Evolutionary conservation across 441 rosid species (phyloP), one percentile per base, ranked within the genome.

Genomic region (Erodium texanum): DNA sequence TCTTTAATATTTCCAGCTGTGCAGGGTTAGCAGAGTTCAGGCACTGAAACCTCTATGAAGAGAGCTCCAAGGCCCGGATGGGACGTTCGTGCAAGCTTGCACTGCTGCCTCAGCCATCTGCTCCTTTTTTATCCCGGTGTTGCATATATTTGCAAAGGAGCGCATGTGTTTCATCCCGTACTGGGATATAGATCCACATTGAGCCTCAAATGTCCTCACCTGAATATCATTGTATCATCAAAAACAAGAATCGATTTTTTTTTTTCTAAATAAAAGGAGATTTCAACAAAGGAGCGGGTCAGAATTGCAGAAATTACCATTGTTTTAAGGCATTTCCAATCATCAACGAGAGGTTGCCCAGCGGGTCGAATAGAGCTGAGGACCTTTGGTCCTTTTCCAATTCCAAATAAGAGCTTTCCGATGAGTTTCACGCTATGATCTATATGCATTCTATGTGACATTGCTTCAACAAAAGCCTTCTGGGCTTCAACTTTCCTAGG

Each of bases 111-210:
- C 98, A 0, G 73, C 80, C 97, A 94, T 87, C 70, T 86, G 89
- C 70, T 80, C 81, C 32, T 73, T 64, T 27, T 15, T 68, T 63
- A 88, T 78, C 75, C 97, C 89, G 20, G 87, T 85, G 68, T 89
- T 93, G 86, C 99, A 93, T 2, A 93, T 70, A 81, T 93, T 93
- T 62, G 92, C 99, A 24, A 93, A 24, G 36, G 93, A 86, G 12
- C 97, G 86, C 97, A 87, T 93, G 80, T 93, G 93, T 74, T 93
- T 89, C 89, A 94, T 91, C 58, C 99, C 97, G 7, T 94, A 94
- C 70, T 89, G 93, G 15, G 95, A 81, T 41, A 93, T 69, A 29
- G 95, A 86, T 69, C 99, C 99, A 24, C 99, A 91, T 22, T 85
- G 83, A 22, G 73, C 79, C 83, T 91, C 96, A 67, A 87, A 93